phyloP scores from a whole-genome alignment of 306 rosid genomes.

The Quercus cerris region DNA sequence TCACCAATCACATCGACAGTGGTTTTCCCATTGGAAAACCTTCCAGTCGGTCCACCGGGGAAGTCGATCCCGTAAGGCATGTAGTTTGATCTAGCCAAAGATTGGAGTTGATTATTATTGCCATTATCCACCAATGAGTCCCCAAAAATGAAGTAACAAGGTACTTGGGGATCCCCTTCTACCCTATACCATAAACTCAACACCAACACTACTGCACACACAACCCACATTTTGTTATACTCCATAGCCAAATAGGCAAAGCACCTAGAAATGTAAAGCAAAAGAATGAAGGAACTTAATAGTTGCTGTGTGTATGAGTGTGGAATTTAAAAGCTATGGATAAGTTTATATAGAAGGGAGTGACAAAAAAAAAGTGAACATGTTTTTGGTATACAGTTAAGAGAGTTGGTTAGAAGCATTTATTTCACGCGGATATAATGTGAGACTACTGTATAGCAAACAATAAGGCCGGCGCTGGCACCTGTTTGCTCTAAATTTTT shows the following conservation, averaged over 20 bases:
- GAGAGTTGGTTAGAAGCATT: conserved; percentile 54
- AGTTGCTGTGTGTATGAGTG: background rate
- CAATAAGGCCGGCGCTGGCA: background rate
- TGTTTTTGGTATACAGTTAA: conserved; percentile 39
- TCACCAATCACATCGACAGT: conserved; percentile 71
- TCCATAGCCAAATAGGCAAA: conserved; percentile 11
- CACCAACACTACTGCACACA: conserved; percentile 22
- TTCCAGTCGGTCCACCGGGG: conserved; percentile 67
- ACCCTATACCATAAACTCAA: conserved; percentile 26
- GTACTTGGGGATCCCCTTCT: conserved; percentile 60
- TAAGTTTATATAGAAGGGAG: conserved; percentile 31
- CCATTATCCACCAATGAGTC: conserved; percentile 92
- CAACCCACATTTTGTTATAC: conserved; percentile 6
- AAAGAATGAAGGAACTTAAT: no score
- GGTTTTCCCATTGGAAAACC: conserved; percentile 91
- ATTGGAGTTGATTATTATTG: conserved; percentile 69
- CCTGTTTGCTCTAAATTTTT: background rate
- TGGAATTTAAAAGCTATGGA: conserved; percentile 21
- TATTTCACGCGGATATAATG: conserved; percentile 64
- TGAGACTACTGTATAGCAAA: conserved; percentile 19
- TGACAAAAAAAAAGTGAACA: background rate
- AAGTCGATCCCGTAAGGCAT: conserved; percentile 85
- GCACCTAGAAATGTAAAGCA: background rate
- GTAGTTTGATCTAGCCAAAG: conserved; percentile 83
- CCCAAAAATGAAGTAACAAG: conserved; percentile 91